phyloP scores from a whole-genome alignment of 768 basidiomycete genomes.

The Kwoniella sp. region DNA sequence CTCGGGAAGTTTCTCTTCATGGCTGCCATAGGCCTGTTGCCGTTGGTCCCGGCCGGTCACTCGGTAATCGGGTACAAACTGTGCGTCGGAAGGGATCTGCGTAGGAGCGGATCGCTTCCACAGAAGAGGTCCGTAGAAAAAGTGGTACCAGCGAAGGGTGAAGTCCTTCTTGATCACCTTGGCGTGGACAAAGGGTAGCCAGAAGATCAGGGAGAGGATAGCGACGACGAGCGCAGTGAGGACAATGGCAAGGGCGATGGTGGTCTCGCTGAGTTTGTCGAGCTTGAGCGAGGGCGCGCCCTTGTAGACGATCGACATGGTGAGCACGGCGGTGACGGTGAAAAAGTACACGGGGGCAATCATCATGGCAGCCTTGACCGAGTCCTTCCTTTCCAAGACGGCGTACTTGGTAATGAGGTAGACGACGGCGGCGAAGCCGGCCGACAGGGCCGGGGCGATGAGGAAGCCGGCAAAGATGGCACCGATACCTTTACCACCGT shows the following conservation, averaged over 20 bases:
- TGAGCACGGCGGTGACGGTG: slow-evolving; percentile 48
- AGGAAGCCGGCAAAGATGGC: slow-evolving; percentile 45
- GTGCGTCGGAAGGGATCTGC: slow-evolving; percentile 29
- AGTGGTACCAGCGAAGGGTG: slow-evolving; percentile 52
- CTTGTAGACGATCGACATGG: slow-evolving; percentile 53
- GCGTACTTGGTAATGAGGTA: slow-evolving; percentile 50
- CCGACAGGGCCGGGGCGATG: slow-evolving; percentile 49
- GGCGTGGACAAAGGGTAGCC: slow-evolving; percentile 52
- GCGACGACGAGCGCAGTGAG: slow-evolving; percentile 49
- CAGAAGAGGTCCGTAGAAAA: slow-evolving; percentile 53
- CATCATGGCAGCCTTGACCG: slow-evolving; percentile 44
- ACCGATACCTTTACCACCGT: slow-evolving; percentile 47
- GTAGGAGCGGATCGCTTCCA: slow-evolving; percentile 50
- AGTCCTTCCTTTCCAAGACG: slow-evolving; percentile 49
- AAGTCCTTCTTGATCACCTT: slow-evolving; percentile 53
- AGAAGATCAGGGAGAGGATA: slow-evolving; percentile 50
- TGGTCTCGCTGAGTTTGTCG: slow-evolving; percentile 38
- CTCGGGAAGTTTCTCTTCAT: background rate
- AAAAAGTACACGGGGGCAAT: slow-evolving; percentile 48
- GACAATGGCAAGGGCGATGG: slow-evolving; percentile 50
- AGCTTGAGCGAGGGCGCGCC: slow-evolving; percentile 52
- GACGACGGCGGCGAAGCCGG: slow-evolving; percentile 48
- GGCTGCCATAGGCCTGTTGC: no score
- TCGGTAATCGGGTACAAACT: slow-evolving; percentile 50
- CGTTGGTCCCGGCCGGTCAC: slow-evolving; percentile 21